These are phyloP conservation scores for Yamadazyma dendronema DNA, from an alignment of 1,139 yeast genomes.

Conservation along the genomic window DNA sequence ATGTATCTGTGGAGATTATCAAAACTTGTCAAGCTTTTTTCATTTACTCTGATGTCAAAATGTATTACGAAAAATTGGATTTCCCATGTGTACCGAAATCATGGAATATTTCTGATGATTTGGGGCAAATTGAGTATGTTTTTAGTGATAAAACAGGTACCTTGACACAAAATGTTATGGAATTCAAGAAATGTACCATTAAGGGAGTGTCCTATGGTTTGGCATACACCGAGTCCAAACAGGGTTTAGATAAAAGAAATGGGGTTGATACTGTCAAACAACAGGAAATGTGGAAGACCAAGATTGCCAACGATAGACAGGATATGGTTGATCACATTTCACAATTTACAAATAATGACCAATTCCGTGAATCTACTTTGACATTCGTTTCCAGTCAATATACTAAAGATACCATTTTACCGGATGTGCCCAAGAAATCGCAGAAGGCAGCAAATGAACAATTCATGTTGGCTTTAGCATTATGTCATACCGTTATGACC, in stretches of 20 bases:
- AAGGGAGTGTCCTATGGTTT: slow-evolving; percentile 86
- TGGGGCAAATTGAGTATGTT: slow-evolving; percentile 94
- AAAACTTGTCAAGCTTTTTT: slow-evolving; percentile 93
- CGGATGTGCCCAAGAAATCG: slow-evolving; percentile 23
- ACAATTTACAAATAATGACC: slow-evolving; percentile 50
- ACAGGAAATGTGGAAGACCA: slow-evolving; percentile 57
- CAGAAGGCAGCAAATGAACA: slow-evolving; percentile 69
- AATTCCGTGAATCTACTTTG: slow-evolving; percentile 60
- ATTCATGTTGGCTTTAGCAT: slow-evolving; percentile 83
- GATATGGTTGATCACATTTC: slow-evolving; percentile 61
- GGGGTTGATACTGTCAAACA: slow-evolving; percentile 79
- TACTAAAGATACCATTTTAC: slow-evolving; percentile 34
- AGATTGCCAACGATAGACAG: slow-evolving; percentile 60
- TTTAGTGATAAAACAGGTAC: slow-evolving; percentile 98
- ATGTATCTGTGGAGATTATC: slow-evolving; percentile 91
- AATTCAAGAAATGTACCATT: slow-evolving; percentile 88
- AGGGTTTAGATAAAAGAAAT: slow-evolving; percentile 85
- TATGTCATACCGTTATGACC: slow-evolving; percentile 90
- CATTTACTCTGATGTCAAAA: slow-evolving; percentile 81
- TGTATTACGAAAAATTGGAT: slow-evolving; percentile 83
- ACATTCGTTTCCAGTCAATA: slow-evolving; percentile 77
- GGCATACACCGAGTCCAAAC: slow-evolving; percentile 94
- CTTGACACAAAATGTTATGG: slow-evolving; percentile 94
- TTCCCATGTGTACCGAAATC: slow-evolving; percentile 96
- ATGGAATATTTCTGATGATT: slow-evolving; percentile 96